phyloP scores from a whole-genome alignment of 768 basidiomycete species.

The Pleurotus salmoneostramineus region DNA sequence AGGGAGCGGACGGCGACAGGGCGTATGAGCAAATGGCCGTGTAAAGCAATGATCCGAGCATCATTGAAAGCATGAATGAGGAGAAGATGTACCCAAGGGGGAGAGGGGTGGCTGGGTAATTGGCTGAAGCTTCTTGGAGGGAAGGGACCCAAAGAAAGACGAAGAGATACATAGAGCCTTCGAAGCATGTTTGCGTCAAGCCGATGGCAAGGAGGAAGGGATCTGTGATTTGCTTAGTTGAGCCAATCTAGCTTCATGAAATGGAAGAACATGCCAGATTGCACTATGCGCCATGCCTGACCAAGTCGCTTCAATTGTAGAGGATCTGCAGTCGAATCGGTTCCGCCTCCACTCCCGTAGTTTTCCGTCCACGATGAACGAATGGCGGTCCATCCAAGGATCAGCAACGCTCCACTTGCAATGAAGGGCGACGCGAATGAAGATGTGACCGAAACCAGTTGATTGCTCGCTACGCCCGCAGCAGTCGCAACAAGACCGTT shows the following conservation, averaged over 20 bases:
- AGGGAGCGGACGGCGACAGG: slow-evolving; percentile 14
- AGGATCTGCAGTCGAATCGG: slow-evolving; percentile 25
- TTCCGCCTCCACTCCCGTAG: slow-evolving; percentile 46
- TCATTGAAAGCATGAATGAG: slow-evolving; percentile 79
- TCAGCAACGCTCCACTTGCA: slow-evolving; percentile 54
- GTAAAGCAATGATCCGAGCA: slow-evolving; percentile 73
- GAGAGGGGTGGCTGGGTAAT: slow-evolving; percentile 32
- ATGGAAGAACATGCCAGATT: slow-evolving; percentile 30
- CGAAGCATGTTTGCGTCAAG: slow-evolving; percentile 76
- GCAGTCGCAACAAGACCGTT: slow-evolving; percentile 70
- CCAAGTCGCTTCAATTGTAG: slow-evolving; percentile 51
- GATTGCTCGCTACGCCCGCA: slow-evolving; percentile 65
- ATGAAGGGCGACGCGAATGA: slow-evolving; percentile 65
- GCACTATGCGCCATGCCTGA: slow-evolving; percentile 56
- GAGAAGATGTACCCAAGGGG: slow-evolving; percentile 82
- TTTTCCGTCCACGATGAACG: slow-evolving; percentile 63
- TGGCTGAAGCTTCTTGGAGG: slow-evolving; percentile 55
- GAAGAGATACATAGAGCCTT: slow-evolving; percentile 83
- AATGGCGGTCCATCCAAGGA: slow-evolving; percentile 55
- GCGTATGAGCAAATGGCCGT: slow-evolving; percentile 40
- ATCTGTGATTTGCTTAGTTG: slow-evolving; percentile 33
- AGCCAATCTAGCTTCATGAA: neutral
- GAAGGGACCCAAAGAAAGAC: slow-evolving; percentile 82
- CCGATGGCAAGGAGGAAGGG: slow-evolving; percentile 60
- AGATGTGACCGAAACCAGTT: slow-evolving; percentile 47